phyloP scores from a whole-genome alignment of 176 grass and related monocot genomes.

The Oryza australiensis region DNA sequence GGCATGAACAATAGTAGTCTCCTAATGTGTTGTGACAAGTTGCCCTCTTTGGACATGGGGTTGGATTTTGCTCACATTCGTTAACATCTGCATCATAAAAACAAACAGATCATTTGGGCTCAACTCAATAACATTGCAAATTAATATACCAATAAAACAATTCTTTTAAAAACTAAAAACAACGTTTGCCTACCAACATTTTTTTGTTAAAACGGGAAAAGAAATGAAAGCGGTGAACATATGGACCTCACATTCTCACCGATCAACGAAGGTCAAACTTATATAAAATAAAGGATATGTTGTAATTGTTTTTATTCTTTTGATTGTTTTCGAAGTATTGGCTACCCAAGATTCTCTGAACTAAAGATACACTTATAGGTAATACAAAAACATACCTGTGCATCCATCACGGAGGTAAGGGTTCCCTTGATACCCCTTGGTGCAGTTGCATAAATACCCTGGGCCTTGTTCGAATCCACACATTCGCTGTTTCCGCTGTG shows the following conservation, averaged over 20 bases:
- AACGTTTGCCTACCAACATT: no score
- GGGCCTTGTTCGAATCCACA: neutral
- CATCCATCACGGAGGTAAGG: slow-evolving; percentile 42
- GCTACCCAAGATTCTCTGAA: no score
- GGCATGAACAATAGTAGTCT: slow-evolving; percentile 10
- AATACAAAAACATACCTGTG: neutral
- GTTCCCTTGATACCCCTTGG: slow-evolving; percentile 29
- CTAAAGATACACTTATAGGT: neutral
- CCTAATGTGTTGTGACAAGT: slow-evolving; percentile 18
- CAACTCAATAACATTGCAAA: neutral
- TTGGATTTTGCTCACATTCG: slow-evolving; percentile 11
- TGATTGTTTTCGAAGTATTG: no score
- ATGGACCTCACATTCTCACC: no score
- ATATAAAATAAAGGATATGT: no score
- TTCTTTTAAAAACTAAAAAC: no score
- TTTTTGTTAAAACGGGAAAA: neutral
- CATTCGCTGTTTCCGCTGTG: neutral
- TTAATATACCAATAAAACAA: neutral
- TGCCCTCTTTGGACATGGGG: slow-evolving; percentile 19
- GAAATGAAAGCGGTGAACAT: neutral
- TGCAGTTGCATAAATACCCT: slow-evolving; percentile 36
- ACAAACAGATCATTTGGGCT: neutral
- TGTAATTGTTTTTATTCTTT: no score
- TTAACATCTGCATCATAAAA: slow-evolving; percentile 21
- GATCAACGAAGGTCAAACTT: no score